phyloP scores from a whole-genome alignment of 116 monocot species.

The Trichopus zeylanicus region DNA sequence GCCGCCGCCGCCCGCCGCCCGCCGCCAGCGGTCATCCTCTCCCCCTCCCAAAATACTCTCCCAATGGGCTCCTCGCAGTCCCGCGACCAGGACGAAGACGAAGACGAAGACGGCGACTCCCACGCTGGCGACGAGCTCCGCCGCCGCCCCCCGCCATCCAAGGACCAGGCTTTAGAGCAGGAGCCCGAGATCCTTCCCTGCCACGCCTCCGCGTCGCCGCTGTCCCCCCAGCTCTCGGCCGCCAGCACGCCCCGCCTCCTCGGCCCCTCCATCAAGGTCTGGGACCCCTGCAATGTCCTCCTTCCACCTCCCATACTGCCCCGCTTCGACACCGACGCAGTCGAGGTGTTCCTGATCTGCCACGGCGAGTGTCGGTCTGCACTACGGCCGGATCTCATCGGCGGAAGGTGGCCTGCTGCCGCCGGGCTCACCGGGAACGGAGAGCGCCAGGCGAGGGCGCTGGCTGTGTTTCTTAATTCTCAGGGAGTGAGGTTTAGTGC shows the following conservation, averaged over 20 bases:
- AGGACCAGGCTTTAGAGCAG: constrained; percentile 42
- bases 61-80: constrained; percentile 41
- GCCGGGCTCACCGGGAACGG: constrained; percentile 69
- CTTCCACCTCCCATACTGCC: constrained; percentile 22
- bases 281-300: constrained; percentile 69
- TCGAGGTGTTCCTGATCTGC: constrained; percentile 59
- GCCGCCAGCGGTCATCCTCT: neutral
- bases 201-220: constrained; percentile 59
- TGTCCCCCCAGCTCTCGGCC: constrained; percentile 52
- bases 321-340: neutral
- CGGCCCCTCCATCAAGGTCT: constrained; percentile 45
- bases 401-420: constrained; percentile 66
- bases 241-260: constrained; percentile 45
- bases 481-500: constrained; percentile 51
- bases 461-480: constrained; percentile 84
- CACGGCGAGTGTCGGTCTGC: constrained; percentile 61
- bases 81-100: constrained; percentile 15
- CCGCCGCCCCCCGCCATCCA: neutral
- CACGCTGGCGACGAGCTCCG: neutral
- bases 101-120: neutral
- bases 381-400: constrained; percentile 69
- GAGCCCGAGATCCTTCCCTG: constrained; percentile 64
- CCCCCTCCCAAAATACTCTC: no score
- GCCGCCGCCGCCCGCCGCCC: neutral
- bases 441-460: constrained; percentile 83